phyloP scores from a whole-genome alignment of 371 early-diverging fungal genomes.

The Blakeslea trispora region DNA sequence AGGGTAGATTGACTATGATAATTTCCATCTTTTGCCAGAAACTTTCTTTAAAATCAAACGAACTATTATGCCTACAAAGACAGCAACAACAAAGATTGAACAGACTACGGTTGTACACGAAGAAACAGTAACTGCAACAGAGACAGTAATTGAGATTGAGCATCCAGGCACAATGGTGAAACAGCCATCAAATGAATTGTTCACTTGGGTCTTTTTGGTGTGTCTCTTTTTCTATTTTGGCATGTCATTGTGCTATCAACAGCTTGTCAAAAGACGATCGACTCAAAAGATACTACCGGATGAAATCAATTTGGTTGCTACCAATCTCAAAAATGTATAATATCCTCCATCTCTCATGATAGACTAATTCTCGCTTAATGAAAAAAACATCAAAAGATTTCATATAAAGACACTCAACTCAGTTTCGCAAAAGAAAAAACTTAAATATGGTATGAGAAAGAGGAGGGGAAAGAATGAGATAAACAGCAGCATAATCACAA shows the following conservation, averaged over 20 bases:
- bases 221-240: conserved; percentile 30
- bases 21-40: conserved; percentile 47
- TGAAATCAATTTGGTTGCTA: conserved; percentile 1
- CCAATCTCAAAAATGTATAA: conserved; percentile 6
- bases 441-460: too few species aligned
- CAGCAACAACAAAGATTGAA: conserved; percentile 5
- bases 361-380: too few species aligned
- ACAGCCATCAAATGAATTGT: conserved; percentile 29
- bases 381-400: too few species aligned
- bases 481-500: too few species aligned
- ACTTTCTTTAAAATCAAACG: conserved; percentile 32
- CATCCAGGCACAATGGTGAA: conserved; percentile 17
- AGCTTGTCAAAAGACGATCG: conserved; percentile 9
- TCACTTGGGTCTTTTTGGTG: conserved; percentile 29
- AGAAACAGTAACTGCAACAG: conserved; percentile 7
- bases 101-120: background rate
- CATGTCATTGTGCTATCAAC: conserved; percentile 28
- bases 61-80: conserved; percentile 7
- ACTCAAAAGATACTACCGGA: conserved; percentile 1
- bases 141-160: conserved; percentile 18
- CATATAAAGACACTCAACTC: too few species aligned
- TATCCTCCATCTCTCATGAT: too few species aligned
- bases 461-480: too few species aligned
- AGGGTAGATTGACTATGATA: conserved; percentile 49
- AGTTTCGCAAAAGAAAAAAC: too few species aligned